Evolutionary conservation across 805 yeast genomes (phyloP), one percentile per base, ranked within the genome.

Genomic region (Zygoascus flipseniorum): DNA sequence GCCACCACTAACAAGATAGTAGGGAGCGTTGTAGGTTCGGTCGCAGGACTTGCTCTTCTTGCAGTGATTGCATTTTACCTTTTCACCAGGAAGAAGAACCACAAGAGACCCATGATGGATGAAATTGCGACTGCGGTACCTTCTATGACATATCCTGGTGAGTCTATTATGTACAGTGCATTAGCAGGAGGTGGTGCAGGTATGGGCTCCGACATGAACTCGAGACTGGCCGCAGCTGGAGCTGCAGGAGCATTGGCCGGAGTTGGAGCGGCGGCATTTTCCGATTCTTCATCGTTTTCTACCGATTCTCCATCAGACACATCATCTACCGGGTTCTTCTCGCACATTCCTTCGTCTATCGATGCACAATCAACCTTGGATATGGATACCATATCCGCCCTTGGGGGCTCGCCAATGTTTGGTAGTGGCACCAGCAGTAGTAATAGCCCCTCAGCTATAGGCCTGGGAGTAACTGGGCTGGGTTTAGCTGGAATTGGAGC

Each of bases 1-100:
- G n/a, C 58, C 47, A 11, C 48, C 51, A 54, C 61, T 16, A 53
- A 53, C 5, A 60, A 58, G 11, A 60, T 62, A 14, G 64, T 60
- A 8, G 65, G 62, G 18, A 58, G 64, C 1, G 61, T 61, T 2
- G 57, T 61, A 14, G 64, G 64, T 14, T 59, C 65, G 1, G 61
- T 61, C 19, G 65, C 64, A 32, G 64, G 65, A 14, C 47, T 61
- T 2, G 61, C 63, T 3, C 46, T 62, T 2, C 47, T 62, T 18
- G 61, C 53, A 8, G 49, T 58, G 13, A 48, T 55, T 2, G 51
- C 52, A 20, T 35, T 61, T 26, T 42, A 53, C 43, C 41, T 60
- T 10, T 16, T 58, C 31, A 35, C 31, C 35, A 26, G 50, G 19
- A 45, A 46, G 28, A 20, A 43, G 31, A 16, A 39, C 18, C 4